Conservation (phyloP, 345 rosid species). For the Arabis alpina region DNA sequence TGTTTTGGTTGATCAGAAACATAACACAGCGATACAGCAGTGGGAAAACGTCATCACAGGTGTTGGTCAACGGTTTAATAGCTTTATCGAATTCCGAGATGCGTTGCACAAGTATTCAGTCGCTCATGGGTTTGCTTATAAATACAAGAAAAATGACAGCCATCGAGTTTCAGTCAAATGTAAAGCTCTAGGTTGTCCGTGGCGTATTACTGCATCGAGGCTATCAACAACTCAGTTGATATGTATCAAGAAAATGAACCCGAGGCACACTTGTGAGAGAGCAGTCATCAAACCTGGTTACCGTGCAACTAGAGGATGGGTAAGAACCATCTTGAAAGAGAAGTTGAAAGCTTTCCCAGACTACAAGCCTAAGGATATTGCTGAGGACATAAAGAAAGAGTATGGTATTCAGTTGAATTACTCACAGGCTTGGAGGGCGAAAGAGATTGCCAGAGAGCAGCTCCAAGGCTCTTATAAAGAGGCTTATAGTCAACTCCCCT, state of each 20-base stretch:
- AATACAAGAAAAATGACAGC: constrained; percentile 90
- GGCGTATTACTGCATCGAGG: constrained; percentile 91
- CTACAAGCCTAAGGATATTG: constrained; percentile 90
- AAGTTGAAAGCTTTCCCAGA: constrained; percentile 82
- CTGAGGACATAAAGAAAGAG: constrained; percentile 83
- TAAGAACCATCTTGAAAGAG: constrained; percentile 89
- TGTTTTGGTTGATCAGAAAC: constrained; percentile 54
- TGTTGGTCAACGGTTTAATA: constrained; percentile 82
- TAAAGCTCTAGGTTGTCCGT: constrained; percentile 85
- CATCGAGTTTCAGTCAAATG: constrained; percentile 90
- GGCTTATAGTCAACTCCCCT: constrained; percentile 80
- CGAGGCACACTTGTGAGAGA: constrained; percentile 87
- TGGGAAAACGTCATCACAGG: constrained; percentile 95
- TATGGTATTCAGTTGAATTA: constrained; percentile 90
- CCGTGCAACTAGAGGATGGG: constrained; percentile 92
- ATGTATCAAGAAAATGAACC: constrained; percentile 85
- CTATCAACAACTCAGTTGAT: constrained; percentile 82
- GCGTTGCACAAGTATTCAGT: constrained; percentile 89
- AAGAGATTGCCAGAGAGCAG: constrained; percentile 92
- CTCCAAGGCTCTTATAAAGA: constrained; percentile 92
- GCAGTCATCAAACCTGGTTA: constrained; percentile 77
- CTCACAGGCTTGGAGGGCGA: constrained; percentile 96
- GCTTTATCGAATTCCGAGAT: constrained; percentile 83
- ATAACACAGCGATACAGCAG: constrained; percentile 63
- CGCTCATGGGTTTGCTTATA: constrained; percentile 86